Conservation (phyloP, 1,284 basidiomycete genomes). For the Fomitiporia mediterranea region DNA sequence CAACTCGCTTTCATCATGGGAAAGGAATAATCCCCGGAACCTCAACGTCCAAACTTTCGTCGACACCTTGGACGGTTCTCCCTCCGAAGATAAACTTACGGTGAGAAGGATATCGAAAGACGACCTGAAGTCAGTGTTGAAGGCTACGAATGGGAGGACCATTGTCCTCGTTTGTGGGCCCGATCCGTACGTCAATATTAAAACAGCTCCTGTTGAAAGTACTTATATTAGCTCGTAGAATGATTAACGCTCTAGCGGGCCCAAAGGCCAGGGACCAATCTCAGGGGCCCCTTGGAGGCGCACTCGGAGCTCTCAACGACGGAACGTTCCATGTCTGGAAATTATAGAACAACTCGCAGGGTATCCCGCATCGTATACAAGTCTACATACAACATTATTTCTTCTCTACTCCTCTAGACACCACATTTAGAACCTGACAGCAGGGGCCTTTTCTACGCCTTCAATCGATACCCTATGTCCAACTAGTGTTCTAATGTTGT, state of each 20-base stretch:
- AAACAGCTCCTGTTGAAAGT: not conserved
- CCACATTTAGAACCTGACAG: constrained; percentile 74
- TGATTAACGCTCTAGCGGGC: constrained; percentile 70
- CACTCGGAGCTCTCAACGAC: constrained; percentile 46
- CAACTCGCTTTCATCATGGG: constrained; percentile 43
- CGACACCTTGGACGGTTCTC: constrained; percentile 41
- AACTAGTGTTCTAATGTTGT: constrained; percentile 94
- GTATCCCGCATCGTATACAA: not conserved
- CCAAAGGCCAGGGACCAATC: constrained; percentile 71
- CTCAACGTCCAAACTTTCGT: constrained; percentile 59
- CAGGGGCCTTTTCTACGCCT: constrained; percentile 82
- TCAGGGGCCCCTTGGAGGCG: constrained; percentile 65
- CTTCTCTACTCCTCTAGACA: not conserved
- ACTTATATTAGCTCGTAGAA: constrained; percentile 39
- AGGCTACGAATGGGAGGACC: constrained; percentile 34
- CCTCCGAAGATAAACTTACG: constrained; percentile 27
- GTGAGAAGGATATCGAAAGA: constrained; percentile 50
- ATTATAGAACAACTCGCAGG: constrained; percentile 34
- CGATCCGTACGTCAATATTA: constrained; percentile 51
- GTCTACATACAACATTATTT: not conserved
- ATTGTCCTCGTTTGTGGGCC: constrained; percentile 77
- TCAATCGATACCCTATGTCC: constrained; percentile 96
- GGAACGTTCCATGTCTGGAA: constrained; percentile 57
- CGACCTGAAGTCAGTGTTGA: constrained; percentile 12
- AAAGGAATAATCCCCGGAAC: constrained; percentile 45